These are phyloP conservation scores for Diaporthe destruens DNA, from an alignment of 2,329 filamentous ascomycete genomes.

Conservation along the genomic window DNA sequence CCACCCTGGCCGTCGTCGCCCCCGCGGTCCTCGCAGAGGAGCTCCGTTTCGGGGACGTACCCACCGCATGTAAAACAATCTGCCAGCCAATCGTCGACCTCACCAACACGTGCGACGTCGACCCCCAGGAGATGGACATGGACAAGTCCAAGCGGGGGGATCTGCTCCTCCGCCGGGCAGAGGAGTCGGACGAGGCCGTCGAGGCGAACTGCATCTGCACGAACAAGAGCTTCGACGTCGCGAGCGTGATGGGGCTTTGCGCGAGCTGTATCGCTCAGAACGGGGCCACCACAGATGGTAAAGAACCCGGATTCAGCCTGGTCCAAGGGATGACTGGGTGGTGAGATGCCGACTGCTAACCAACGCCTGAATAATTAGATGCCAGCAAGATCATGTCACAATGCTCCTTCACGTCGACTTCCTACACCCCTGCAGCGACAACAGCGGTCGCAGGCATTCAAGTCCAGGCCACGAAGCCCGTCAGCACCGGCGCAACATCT, in stretches of 20 bases:
- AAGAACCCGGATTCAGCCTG: no score
- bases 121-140: background rate
- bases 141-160: background rate
- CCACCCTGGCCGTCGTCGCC: background rate
- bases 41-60: background rate
- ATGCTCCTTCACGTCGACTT: constrained; percentile 10
- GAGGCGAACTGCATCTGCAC: constrained; percentile 14
- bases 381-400: constrained; percentile 24
- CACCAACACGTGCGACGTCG: constrained; percentile 10
- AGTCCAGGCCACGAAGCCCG: constrained; percentile 12
- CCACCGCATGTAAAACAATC: background rate
- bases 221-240: constrained; percentile 14
- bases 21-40: background rate
- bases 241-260: constrained; percentile 5
- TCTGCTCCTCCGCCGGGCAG: constrained; percentile 2
- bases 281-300: background rate
- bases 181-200: background rate
- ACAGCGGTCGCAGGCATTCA: background rate
- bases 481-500: background rate
- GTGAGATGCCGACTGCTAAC: background rate
- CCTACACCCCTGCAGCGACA: background rate
- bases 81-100: constrained; percentile 13
- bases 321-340: no score
- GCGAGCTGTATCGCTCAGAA: constrained; percentile 10
- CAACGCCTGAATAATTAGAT: background rate